Percentiles rank a stretch among this genome's conserved stretches.
phyloP scores from a whole-genome alignment of 106 monocot species.

The Amphibolis antarctica region DNA sequence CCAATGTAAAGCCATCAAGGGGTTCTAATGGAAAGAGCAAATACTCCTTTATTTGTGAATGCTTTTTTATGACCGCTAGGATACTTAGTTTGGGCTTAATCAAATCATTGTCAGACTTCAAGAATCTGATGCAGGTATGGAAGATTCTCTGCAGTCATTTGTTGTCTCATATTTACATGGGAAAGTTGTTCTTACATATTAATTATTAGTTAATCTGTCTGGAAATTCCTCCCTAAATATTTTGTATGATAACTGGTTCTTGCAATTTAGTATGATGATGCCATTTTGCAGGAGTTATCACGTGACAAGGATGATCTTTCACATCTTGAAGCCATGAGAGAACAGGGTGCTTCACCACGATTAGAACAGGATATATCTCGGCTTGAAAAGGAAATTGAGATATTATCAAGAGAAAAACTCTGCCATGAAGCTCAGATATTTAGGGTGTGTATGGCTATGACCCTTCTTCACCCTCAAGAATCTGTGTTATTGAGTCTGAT shows the following conservation, averaged over 20 bases:
- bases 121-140: constrained; percentile 63
- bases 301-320: constrained; percentile 67
- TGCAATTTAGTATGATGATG: background rate
- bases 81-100: constrained; percentile 85
- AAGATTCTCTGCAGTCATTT: background rate
- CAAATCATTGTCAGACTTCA: constrained; percentile 84
- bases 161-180: background rate
- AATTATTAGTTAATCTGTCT: background rate
- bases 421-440: constrained; percentile 92
- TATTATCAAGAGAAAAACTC: constrained; percentile 54
- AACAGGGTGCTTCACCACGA: constrained; percentile 66
- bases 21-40: constrained; percentile 34
- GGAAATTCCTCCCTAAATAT: background rate
- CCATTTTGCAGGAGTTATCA: constrained; percentile 45
- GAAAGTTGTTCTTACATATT: background rate
- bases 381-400: constrained; percentile 70
- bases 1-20: constrained; percentile 18
- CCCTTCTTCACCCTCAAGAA: background rate
- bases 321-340: constrained; percentile 55
- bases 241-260: background rate
- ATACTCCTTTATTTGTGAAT: constrained; percentile 97
- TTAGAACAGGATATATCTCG: constrained; percentile 76
- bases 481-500: no score
- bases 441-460: constrained; percentile 27
- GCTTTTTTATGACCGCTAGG: constrained; percentile 95